Evolutionary conservation across 108 stramenopile genomes (phyloP), one percentile per base, ranked within the genome.

Genomic region (Conticribra weissflogii): DNA sequence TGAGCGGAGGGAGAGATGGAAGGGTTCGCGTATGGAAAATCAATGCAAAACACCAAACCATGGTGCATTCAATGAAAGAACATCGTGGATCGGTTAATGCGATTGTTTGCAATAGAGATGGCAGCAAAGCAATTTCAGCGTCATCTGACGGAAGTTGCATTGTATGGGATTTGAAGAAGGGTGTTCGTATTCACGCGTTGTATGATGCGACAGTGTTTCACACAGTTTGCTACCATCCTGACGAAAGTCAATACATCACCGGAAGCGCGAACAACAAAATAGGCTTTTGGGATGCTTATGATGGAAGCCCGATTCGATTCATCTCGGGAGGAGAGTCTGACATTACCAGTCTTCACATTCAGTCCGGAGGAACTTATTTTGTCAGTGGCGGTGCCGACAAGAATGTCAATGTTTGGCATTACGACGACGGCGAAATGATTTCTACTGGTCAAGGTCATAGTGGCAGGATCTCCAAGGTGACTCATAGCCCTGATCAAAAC

Each of bases 81-180:
- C 95, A 96, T 74, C 66, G 93, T 25, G 88, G 87, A 23, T 71
- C 79, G 27, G 87, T 96, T 19, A 96, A 86, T 60, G 81, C 86
- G 3, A 70, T 96, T 32, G 70, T 54, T 25, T 82, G 87, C 49
- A 83, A 79, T 51, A 23, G 41, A 2, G 85, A 85, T 63, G 85
- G 84, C 54, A 77, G 63, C 48, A 85, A 92, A 81, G 90, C 85
- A 59, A 80, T 92, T 24, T 90, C 89, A 17, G 86, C 88, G 3
- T 88, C 88, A 18, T 80, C 86, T 49, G 95, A 96, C 76, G 95
- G 95, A 25, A 86, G 84, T 44, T 96, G 95, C 78, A 93, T 96
- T 46, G 74, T 92, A 27, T 96, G 93, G 93, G 92, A 96, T 70
- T 79, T 94, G 30, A 44, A 74, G 12, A 82, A 72, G 33, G 86